Base-by-base conservation (phyloP, 768 basidiomycete genomes). In the Leccinum ochraceum region DNA sequence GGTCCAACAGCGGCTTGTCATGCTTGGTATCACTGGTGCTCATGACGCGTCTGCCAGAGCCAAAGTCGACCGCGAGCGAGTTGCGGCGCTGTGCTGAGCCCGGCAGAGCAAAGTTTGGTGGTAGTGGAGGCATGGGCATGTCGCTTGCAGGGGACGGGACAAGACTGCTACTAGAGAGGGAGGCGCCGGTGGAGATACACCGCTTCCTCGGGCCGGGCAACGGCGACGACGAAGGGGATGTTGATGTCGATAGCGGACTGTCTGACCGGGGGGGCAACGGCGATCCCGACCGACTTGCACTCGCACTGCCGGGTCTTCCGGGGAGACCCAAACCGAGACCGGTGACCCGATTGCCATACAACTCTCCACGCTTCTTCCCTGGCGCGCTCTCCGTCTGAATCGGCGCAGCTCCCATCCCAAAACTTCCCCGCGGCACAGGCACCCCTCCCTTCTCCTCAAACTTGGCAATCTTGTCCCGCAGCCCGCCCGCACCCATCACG, bases 401-500 rank as follows among this genome's bases (percentile, higher is more conserved):
- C 3, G 88, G 87, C 11, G 82, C 83, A 11, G 82, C 83, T 16
- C 87, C 87, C 63, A 89, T 75, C 22, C 83, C 89, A 74, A 90
- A 89, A 62, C 87, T 86, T 4, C 87, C 87, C 53, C 88, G 79
- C n/a, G 90, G 91, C 39, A 84, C 83, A 16, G 90, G 90, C 1
- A 86, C 79, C 11, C 85, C 89, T 56, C 91, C 91, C 70, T 89
- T 87, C 74, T 80, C 80, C 74, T 93, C 91, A 60, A 93, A 93
- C 63, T 83, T 86, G 22, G 90, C 90, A 63, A 92, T 92, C 77
- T 85, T 91, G 70, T 88, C 90, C 22, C 83, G 78, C 10, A 84
- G 73, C 11, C 71, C 74, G 42, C 76, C 68, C 4, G 70, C 62
- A 28, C 70, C 69, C 3, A 46, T 20, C 20, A 69, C 56, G 46